These are phyloP conservation scores for Leccinum incarnatum DNA, from an alignment of 768 basidiomycete species.

Conservation along the genomic window DNA sequence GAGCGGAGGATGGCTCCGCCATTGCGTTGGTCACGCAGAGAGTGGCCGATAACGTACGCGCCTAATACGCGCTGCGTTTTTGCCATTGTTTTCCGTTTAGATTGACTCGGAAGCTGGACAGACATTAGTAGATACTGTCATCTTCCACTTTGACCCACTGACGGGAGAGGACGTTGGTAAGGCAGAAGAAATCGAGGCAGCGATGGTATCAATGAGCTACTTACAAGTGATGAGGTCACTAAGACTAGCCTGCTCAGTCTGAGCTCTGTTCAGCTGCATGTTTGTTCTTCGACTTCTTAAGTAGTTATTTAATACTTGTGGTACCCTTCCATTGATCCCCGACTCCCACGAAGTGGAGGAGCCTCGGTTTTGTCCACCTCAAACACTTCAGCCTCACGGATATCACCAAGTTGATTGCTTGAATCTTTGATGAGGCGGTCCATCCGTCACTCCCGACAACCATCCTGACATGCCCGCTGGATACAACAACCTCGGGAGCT, in stretches of 20 bases:
- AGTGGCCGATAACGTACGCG: conserved; percentile 57
- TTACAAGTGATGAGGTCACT: background rate
- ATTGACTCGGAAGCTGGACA: conserved; percentile 27
- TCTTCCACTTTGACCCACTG: conserved; percentile 74
- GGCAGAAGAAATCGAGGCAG: conserved; percentile 60
- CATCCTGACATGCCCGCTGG: too few relatives aligned
- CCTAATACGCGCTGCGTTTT: background rate
- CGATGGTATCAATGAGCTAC: conserved; percentile 55
- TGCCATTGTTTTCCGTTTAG: background rate
- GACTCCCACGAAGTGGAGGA: too few relatives aligned
- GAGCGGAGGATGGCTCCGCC: conserved; percentile 28
- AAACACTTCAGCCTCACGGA: too few relatives aligned
- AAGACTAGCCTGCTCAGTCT: background rate
- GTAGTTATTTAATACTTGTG: too few relatives aligned
- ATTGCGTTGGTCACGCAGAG: conserved; percentile 64
- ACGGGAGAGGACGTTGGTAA: conserved; percentile 77
- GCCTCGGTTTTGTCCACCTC: too few relatives aligned
- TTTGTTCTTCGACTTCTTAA: too few relatives aligned
- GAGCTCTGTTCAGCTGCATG: too few relatives aligned
- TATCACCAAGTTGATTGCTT: too few relatives aligned
- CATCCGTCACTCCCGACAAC: too few relatives aligned
- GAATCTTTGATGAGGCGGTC: too few relatives aligned
- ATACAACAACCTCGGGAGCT: too few relatives aligned
- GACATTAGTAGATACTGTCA: conserved; percentile 65
- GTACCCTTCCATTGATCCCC: too few relatives aligned